Conservation (phyloP, 768 basidiomycete genomes). For the Termitomyces titanicus region DNA sequence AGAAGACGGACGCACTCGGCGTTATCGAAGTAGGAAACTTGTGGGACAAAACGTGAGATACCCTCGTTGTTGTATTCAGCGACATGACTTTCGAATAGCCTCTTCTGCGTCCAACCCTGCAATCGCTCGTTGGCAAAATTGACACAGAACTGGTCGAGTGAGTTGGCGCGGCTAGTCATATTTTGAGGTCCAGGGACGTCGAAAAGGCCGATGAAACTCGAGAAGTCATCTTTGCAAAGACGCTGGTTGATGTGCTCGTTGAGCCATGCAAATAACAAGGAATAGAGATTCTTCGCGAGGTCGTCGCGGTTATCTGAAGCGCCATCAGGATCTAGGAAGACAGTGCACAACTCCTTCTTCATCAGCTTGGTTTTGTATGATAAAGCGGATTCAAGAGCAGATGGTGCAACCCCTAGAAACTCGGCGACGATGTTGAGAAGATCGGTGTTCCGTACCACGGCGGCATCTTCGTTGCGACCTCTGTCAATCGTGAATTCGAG, state of each 20-base stretch:
- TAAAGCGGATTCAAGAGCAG: constrained; percentile 72
- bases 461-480: constrained; percentile 84
- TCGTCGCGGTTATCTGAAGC: constrained; percentile 93
- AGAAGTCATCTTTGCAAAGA: constrained; percentile 90
- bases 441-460: constrained; percentile 85
- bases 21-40: constrained; percentile 85
- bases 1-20: constrained; percentile 84
- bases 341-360: constrained; percentile 95
- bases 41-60: constrained; percentile 64
- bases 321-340: constrained; percentile 93
- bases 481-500: constrained; percentile 88
- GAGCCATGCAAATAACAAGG: constrained; percentile 92
- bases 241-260: constrained; percentile 96
- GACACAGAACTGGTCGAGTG: constrained; percentile 93
- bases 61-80: constrained; percentile 85
- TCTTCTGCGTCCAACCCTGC: constrained; percentile 77
- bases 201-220: constrained; percentile 88
- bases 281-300: constrained; percentile 90
- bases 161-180: constrained; percentile 82
- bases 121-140: constrained; percentile 95
- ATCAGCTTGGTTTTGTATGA: constrained; percentile 92
- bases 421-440: constrained; percentile 82
- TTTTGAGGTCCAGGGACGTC: constrained; percentile 95
- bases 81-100: constrained; percentile 76
- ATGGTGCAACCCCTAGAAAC: constrained; percentile 79